Evolutionary conservation across 345 rosid species (phyloP).

Genomic region (Physaria fendleri): DNA sequence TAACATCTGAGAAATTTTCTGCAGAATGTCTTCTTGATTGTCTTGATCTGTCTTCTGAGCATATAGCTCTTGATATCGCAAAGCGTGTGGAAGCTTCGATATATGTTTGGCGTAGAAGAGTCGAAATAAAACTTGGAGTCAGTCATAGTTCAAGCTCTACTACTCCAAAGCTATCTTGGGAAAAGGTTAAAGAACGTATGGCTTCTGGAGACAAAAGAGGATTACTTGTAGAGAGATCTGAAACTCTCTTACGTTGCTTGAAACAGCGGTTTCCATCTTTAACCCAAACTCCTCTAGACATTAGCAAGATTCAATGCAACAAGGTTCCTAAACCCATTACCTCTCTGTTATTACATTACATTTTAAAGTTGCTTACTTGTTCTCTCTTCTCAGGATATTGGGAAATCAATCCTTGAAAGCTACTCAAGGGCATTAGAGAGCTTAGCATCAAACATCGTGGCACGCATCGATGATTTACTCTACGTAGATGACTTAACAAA

Average conservation of each 20-base stretch:
- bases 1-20: conserved; percentile 78
- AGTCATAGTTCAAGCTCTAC: conserved; percentile 42
- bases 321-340: conserved; percentile 46
- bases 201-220: conserved; percentile 80
- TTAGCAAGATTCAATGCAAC: conserved; percentile 90
- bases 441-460: conserved; percentile 75
- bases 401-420: conserved; percentile 92
- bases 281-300: conserved; percentile 80
- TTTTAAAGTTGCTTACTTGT: background rate
- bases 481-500: conserved; percentile 87
- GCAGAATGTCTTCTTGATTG: conserved; percentile 82
- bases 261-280: conserved; percentile 86
- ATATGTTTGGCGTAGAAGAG: conserved; percentile 74
- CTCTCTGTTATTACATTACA: background rate
- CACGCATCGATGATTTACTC: conserved; percentile 80
- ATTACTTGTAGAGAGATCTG: conserved; percentile 83
- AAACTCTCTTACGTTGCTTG: conserved; percentile 79
- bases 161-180: conserved; percentile 77
- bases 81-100: conserved; percentile 84
- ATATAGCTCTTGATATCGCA: conserved; percentile 75
- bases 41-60: conserved; percentile 90
- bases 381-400: conserved; percentile 59
- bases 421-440: conserved; percentile 92
- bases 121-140: conserved; percentile 44
- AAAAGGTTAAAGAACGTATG: conserved; percentile 83